These are phyloP conservation scores for Botrytis porri DNA, from an alignment of 2,329 filamentous ascomycete species.

Conservation along the genomic window DNA sequence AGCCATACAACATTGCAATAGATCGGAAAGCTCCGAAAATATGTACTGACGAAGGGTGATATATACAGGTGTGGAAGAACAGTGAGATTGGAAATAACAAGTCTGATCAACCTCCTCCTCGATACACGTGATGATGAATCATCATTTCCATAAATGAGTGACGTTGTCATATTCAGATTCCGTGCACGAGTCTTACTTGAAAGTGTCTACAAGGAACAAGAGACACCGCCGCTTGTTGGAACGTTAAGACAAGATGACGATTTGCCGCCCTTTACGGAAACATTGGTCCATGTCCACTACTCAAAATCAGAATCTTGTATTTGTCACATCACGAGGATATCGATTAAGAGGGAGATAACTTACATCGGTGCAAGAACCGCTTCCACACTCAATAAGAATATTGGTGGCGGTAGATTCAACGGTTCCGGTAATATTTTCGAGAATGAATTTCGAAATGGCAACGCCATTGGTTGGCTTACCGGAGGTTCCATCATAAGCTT, in stretches of 20 bases:
- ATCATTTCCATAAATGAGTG: background rate
- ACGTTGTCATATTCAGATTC: background rate
- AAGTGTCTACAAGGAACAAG: constrained; percentile 5
- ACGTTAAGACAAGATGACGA: constrained; percentile 44
- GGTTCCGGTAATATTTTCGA: constrained; percentile 45
- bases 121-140: background rate
- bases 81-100: background rate
- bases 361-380: constrained; percentile 46
- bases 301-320: background rate
- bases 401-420: constrained; percentile 42
- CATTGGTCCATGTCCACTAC: constrained; percentile 50
- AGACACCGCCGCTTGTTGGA: constrained; percentile 25
- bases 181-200: background rate
- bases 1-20: background rate
- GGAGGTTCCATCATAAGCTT: constrained; percentile 52
- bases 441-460: constrained; percentile 48
- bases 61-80: background rate
- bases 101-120: background rate
- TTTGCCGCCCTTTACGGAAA: constrained; percentile 51
- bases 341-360: background rate
- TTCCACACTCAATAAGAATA: constrained; percentile 53
- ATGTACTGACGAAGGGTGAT: background rate
- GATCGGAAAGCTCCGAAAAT: constrained; percentile 4
- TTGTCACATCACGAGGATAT: background rate
- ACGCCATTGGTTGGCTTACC: constrained; percentile 47